These are phyloP conservation scores for Zygoascus sp. DNA, from an alignment of 1,139 yeast species.

Conservation along the genomic window DNA sequence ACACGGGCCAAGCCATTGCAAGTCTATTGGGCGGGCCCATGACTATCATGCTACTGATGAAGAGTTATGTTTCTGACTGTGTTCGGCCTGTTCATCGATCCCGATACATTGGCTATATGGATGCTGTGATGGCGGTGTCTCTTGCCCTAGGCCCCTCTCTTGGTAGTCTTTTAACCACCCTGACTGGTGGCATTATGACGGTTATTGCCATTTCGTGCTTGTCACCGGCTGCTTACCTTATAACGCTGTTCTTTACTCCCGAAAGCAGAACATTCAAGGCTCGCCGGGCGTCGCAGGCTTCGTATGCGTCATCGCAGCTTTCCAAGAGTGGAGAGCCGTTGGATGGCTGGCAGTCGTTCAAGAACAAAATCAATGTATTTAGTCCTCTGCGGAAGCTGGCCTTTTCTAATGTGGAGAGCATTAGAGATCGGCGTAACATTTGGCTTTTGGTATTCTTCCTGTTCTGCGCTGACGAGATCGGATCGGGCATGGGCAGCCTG, in stretches of 20 bases:
- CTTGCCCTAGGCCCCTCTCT: constrained; percentile 59
- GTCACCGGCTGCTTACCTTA: constrained; percentile 31
- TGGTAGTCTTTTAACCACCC: constrained; percentile 43
- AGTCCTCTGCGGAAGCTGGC: constrained; percentile 47
- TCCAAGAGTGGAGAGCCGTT: background rate
- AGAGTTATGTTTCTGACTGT: constrained; percentile 62
- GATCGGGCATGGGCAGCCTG: constrained; percentile 42
- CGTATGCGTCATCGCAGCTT: constrained; percentile 9
- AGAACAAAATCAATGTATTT: constrained; percentile 18
- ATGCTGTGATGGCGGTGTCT: constrained; percentile 56
- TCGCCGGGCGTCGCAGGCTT: constrained; percentile 15
- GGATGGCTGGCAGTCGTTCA: constrained; percentile 2
- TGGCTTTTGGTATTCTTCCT: constrained; percentile 44
- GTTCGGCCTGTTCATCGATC: constrained; percentile 50
- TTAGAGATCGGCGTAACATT: constrained; percentile 34
- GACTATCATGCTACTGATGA: constrained; percentile 47
- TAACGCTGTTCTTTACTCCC: constrained; percentile 44
- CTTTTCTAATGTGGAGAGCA: constrained; percentile 37
- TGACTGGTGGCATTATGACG: constrained; percentile 20
- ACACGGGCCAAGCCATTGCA: constrained; percentile 39
- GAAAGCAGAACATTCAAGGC: constrained; percentile 45
- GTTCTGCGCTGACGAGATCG: constrained; percentile 35
- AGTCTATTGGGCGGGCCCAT: constrained; percentile 52
- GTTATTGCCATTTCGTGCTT: constrained; percentile 25
- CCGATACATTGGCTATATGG: constrained; percentile 50